phyloP scores from a whole-genome alignment of 2,329 filamentous ascomycete genomes.

The Xylaria sp. region DNA sequence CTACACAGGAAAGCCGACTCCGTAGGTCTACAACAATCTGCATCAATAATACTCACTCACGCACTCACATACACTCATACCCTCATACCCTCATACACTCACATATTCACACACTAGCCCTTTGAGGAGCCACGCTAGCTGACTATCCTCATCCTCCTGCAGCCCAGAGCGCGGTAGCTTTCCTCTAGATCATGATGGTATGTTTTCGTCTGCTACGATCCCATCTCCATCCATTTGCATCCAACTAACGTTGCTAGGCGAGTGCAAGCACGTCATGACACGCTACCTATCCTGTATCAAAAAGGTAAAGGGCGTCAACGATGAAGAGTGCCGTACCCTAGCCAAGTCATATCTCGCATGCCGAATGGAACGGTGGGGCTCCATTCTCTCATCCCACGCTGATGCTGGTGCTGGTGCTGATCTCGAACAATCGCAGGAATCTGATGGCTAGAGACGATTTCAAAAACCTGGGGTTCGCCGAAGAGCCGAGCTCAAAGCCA shows the following conservation, averaged over 20 bases:
- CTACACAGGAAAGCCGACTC: slow-evolving; percentile 47
- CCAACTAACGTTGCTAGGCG: slow-evolving; percentile 64
- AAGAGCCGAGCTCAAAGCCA: slow-evolving; percentile 47
- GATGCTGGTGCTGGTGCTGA: slow-evolving; percentile 21
- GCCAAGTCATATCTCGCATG: slow-evolving; percentile 92
- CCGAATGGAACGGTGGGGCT: slow-evolving; percentile 88
- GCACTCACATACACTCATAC: no score
- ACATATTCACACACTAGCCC: background rate
- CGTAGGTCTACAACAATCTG: slow-evolving; percentile 40
- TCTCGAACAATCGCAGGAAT: slow-evolving; percentile 66
- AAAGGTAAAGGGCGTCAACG: slow-evolving; percentile 83
- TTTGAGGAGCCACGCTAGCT: slow-evolving; percentile 10
- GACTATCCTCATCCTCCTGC: slow-evolving; percentile 16
- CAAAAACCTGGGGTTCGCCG: slow-evolving; percentile 85
- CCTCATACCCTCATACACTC: slow-evolving; percentile 8
- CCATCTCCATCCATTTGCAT: slow-evolving; percentile 2
- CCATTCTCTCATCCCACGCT: background rate
- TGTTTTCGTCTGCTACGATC: slow-evolving; percentile 26
- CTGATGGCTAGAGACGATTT: slow-evolving; percentile 97
- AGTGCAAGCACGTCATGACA: slow-evolving; percentile 91
- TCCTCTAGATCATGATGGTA: slow-evolving; percentile 93
- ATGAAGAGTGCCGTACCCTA: slow-evolving; percentile 83
- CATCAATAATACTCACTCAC: background rate
- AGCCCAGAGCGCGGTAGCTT: slow-evolving; percentile 94
- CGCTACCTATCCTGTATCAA: slow-evolving; percentile 90